These are phyloP conservation scores for Fusarium globosum DNA, from an alignment of 2,329 filamentous ascomycete species.

Conservation along the genomic window DNA sequence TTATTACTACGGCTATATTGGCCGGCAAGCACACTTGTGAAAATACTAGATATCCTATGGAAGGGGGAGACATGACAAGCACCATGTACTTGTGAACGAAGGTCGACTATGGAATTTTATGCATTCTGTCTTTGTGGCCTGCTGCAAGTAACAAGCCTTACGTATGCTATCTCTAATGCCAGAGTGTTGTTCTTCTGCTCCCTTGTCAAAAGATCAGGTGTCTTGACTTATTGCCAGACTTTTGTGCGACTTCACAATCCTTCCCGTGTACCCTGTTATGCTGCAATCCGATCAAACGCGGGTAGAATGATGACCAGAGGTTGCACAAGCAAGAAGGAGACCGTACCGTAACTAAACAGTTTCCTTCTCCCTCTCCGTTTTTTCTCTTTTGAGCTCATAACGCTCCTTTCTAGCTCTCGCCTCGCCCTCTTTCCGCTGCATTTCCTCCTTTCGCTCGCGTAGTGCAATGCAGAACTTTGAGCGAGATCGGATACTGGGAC, in stretches of 20 bases:
- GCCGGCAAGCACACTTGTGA: background rate
- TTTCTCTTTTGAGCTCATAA: constrained; percentile 36
- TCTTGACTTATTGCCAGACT: background rate
- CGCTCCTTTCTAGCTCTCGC: constrained; percentile 46
- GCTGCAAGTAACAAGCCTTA: constrained; percentile 2
- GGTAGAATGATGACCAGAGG: background rate
- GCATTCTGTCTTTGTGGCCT: constrained; percentile 5
- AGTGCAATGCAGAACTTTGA: constrained; percentile 73
- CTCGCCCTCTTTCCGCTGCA: constrained; percentile 54
- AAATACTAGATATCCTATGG: background rate
- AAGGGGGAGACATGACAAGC: background rate
- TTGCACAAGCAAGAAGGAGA: background rate
- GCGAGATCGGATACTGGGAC: constrained; percentile 63
- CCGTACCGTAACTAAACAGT: background rate
- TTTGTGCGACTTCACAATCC: background rate
- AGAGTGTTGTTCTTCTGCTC: background rate
- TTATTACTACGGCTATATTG: background rate
- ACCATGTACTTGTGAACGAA: background rate
- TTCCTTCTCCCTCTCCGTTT: constrained; percentile 28
- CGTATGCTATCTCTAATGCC: constrained; percentile 4
- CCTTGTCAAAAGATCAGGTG: background rate
- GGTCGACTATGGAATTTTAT: background rate
- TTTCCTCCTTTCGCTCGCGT: constrained; percentile 60
- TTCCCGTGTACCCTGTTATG: background rate
- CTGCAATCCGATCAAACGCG: background rate